Base-by-base conservation (phyloP, 2,329 filamentous ascomycete genomes). In the Hansfordia pulvinata region DNA sequence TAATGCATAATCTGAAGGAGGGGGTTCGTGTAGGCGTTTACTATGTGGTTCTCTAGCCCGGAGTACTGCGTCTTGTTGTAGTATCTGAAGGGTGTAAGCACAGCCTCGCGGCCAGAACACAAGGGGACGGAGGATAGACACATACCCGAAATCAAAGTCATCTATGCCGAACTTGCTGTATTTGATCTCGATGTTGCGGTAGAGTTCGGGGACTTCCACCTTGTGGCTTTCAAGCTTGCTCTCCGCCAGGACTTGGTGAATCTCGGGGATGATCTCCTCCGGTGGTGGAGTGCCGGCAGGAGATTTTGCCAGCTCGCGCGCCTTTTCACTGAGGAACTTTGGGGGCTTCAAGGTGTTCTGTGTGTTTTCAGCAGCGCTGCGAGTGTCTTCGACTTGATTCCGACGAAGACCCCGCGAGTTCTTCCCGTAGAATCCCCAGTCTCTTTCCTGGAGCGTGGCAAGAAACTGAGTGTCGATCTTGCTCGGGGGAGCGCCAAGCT, bases 161-260 rank as follows among this genome's bases (percentile, higher is more conserved):
- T 96, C 88, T n/a, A 98, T 85, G 12, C 90, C 90, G 51, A 94
- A 98, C 47, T 85, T 92, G 62, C 88, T 94, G 59, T 96, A 98
- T 49, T 94, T 94, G 56, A 98, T 98, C 50, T 96, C 88, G 8
- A 94, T 81, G 42, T 85, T 86, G 36, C 81, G 76, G 50, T 98
- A 98, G 59, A 90, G 83, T 7, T 81, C 69, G 13, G 88, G 80
- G 4, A 90, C 79, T 30, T 93, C 85, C 20, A 79, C 72, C 36
- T 83, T 80, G 30, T 78, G 69, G 36, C 78, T 77, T 34, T 81
- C 76, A 4, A 88, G 60, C 29, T 79, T 75, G 29, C 71, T 59
- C 19, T 76, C 72, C n/a, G 71, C 69, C 32, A 88, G 51, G 1
- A 72, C 63, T 31, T 78, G 73, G 20, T 65, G 57, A 2, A 75